Evolutionary conservation across 1,284 basidiomycete species (phyloP).

Genomic region (Meira nashicola): DNA sequence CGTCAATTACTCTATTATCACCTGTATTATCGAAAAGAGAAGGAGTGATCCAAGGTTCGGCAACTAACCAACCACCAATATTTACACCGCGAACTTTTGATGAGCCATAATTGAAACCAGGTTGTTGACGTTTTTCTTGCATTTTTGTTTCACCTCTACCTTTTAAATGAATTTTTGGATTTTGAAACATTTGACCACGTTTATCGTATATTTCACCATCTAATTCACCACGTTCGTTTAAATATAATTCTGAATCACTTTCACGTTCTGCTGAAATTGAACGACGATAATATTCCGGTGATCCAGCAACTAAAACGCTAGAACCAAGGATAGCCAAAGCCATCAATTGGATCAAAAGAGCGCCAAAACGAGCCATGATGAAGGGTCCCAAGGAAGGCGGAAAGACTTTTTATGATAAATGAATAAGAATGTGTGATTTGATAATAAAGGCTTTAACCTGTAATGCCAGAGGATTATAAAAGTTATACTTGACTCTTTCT

Average conservation of each 20-base stretch:
- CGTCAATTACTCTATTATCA: slow-evolving; percentile 61
- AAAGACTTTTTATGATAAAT: no score
- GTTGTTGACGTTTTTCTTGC: slow-evolving; percentile 4
- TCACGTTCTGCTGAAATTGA: no score
- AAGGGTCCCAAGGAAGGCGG: no score
- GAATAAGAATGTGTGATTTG: no score
- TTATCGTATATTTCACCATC: slow-evolving; percentile 3
- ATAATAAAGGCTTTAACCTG: no score
- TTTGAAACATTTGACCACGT: not conserved
- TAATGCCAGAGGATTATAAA: no score
- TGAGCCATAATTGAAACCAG: slow-evolving; percentile 51
- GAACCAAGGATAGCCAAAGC: no score
- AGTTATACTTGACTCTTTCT: no score
- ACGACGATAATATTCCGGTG: no score
- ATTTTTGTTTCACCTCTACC: not conserved
- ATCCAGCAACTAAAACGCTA: no score
- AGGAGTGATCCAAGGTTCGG: slow-evolving; percentile 46
- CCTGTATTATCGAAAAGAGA: slow-evolving; percentile 57
- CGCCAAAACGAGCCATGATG: no score
- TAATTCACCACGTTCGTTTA: slow-evolving; percentile 7
- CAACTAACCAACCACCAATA: slow-evolving; percentile 49
- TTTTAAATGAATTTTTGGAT: not conserved
- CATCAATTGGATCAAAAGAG: no score
- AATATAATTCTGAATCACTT: not conserved
- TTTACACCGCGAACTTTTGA: slow-evolving; percentile 44